A percentile compares a stretch with the other conserved stretches of the same genome.
phyloP scores from a whole-genome alignment of 2,329 filamentous ascomycete species.

The Scedosporium dehoogii region DNA sequence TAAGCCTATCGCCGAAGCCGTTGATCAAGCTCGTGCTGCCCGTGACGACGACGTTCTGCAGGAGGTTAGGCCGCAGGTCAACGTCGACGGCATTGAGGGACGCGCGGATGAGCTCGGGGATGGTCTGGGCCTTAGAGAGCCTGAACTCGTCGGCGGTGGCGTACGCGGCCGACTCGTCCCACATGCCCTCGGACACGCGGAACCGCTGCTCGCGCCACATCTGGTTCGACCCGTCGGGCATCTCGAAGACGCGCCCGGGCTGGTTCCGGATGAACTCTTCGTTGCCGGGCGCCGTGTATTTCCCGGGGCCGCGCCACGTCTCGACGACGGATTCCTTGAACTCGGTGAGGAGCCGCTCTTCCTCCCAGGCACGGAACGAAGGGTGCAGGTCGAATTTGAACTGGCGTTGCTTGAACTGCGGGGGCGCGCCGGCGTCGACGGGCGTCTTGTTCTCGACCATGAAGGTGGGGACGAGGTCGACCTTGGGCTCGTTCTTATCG shows the following conservation, averaged over 20 bases:
- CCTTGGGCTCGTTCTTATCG: constrained; percentile 54
- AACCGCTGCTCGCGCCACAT: constrained; percentile 87
- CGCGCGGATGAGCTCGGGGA: constrained; percentile 71
- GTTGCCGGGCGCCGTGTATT: constrained; percentile 55
- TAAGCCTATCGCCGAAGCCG: constrained; percentile 84
- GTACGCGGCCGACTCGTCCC: constrained; percentile 73
- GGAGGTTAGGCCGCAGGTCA: constrained; percentile 72
- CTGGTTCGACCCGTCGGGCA: constrained; percentile 94
- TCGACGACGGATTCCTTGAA: constrained; percentile 98
- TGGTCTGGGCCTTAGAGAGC: constrained; percentile 60
- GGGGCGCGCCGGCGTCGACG: constrained; percentile 75
- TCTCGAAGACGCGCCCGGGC: constrained; percentile 84
- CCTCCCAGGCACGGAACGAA: constrained; percentile 74
- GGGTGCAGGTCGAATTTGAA: constrained; percentile 53
- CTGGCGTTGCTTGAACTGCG: constrained; percentile 64
- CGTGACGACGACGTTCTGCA: constrained; percentile 87
- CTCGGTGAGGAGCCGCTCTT: constrained; percentile 86
- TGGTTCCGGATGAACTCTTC: constrained; percentile 64
- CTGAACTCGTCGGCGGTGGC: constrained; percentile 25
- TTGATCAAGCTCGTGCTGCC: constrained; percentile 81
- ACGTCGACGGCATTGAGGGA: constrained; percentile 75
- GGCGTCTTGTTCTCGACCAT: constrained; percentile 78
- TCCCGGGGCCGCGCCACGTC: constrained; percentile 75
- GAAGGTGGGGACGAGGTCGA: constrained; percentile 75
- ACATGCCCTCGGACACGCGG: constrained; percentile 78